Evolutionary conservation across 1,284 basidiomycete species (phyloP), one percentile per base, ranked within the genome.

Genomic region (Cryptococcus sp.): DNA sequence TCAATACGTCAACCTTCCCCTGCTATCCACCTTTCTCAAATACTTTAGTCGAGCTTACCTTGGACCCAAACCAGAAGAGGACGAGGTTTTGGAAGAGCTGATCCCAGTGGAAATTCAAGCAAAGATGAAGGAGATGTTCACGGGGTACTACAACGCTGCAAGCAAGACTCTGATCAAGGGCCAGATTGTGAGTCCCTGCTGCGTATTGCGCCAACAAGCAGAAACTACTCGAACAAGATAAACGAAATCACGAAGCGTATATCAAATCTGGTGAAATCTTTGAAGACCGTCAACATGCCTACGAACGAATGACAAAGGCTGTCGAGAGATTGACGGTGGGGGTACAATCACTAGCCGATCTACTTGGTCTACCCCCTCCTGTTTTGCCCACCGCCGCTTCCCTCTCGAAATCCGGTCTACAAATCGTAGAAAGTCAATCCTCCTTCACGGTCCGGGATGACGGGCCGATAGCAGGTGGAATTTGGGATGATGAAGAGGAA

Each of bases 401-500:
- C 5, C 52, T 75, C 3, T 56, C 64, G 14, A 76, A 75, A 58
- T 67, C 70, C 0, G 76, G 77, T 4, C 64, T 80, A 5, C 79
- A 79, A 55, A 77, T 81, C 55, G 79, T 80, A 49, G 73, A 80
- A 47, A 69, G 76, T 13, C 63, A 74, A 4, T 79, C 79, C 0
- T 72, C 78, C 0, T 77, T 80, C 55, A 68, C 67, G 3, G 83
- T 86, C 14, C 80, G 83, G 2, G 81, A 84, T 2, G 83, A 89
- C 49, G 80, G 82, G 4, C 55, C 64, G 13, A 72, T 80, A 13
- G 77, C 81, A 5, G 86, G 87, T 2, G 88, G 90, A 3, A 95
- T 97, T 68, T 99, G 96, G 96, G 91, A 94, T 71, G 96, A 98
- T 67, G 96, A 98, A 61, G 96, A 98, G 76, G 93, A 98, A 71